Evolutionary conservation across 2,329 filamentous ascomycete species (phyloP).

Genomic region (Exophiala aquamarina): DNA sequence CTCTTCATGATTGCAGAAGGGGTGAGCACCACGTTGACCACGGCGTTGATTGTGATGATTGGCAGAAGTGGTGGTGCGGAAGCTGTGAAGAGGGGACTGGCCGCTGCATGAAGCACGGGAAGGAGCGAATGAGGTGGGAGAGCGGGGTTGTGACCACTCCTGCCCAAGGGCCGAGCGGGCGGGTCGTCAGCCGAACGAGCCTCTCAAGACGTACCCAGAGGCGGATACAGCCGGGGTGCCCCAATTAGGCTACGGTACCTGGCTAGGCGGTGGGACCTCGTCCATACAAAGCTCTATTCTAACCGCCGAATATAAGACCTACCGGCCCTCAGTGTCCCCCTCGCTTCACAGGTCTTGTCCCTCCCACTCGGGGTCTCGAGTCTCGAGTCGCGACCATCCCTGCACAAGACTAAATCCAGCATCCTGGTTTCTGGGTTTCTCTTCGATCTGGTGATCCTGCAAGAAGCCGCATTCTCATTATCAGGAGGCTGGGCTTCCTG

Average conservation of each 20-base stretch:
- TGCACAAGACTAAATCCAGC: too few species aligned
- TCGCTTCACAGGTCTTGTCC: too few species aligned
- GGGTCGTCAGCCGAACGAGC: background rate
- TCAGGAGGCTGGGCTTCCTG: too few species aligned
- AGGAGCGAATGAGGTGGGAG: conserved; percentile 15
- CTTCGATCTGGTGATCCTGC: too few species aligned
- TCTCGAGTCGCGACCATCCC: too few species aligned
- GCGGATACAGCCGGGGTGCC: background rate
- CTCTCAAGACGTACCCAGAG: background rate
- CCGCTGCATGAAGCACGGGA: conserved; percentile 21
- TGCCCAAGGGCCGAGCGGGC: background rate
- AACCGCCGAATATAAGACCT: too few species aligned
- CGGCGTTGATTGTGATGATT: conserved; percentile 19
- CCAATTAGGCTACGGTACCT: background rate
- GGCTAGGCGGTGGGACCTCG: background rate
- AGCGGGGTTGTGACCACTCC: conserved; percentile 4
- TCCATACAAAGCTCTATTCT: background rate
- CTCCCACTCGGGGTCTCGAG: too few species aligned
- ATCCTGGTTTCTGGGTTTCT: too few species aligned
- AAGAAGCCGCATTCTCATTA: too few species aligned
- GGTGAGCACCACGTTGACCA: background rate
- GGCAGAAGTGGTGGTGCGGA: conserved; percentile 4
- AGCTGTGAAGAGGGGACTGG: conserved; percentile 14
- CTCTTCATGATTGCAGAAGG: conserved; percentile 22
- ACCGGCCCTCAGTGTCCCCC: too few species aligned